A percentile compares a stretch with the other conserved stretches of the same genome.
phyloP scores from a whole-genome alignment of 2,329 filamentous ascomycete genomes.

The Pseudocercospora crystallina region DNA sequence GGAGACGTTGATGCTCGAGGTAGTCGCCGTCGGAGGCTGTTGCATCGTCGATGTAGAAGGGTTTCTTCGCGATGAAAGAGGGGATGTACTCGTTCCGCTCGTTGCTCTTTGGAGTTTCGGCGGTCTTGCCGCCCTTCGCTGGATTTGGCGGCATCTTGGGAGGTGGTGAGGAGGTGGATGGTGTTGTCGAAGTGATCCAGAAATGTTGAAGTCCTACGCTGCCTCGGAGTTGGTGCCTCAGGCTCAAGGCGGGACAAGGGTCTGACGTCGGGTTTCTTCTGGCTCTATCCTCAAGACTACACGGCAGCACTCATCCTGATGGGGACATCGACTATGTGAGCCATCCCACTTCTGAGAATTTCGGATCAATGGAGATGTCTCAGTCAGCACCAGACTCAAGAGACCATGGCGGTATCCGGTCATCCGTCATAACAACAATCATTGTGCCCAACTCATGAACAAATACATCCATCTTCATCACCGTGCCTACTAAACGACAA shows the following conservation, averaged over 20 bases:
- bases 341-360: too few species aligned
- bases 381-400: too few species aligned
- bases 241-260: background rate
- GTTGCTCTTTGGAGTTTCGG: conserved; percentile 68
- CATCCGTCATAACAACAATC: too few species aligned
- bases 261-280: background rate
- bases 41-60: conserved; percentile 87
- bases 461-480: too few species aligned
- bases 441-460: too few species aligned
- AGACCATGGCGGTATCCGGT: too few species aligned
- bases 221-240: too few species aligned
- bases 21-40: conserved; percentile 74
- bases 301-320: background rate
- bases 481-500: too few species aligned
- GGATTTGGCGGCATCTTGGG: conserved; percentile 53
- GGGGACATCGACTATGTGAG: background rate
- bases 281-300: background rate
- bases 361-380: too few species aligned
- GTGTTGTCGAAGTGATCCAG: background rate
- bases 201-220: too few species aligned
- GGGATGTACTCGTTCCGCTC: conserved; percentile 98
- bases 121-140: conserved; percentile 53
- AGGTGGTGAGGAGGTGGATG: background rate
- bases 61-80: conserved; percentile 94
- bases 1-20: conserved; percentile 90